phyloP scores from a whole-genome alignment of 192 early-diverging fungal species.

The Backusella australiensis region DNA sequence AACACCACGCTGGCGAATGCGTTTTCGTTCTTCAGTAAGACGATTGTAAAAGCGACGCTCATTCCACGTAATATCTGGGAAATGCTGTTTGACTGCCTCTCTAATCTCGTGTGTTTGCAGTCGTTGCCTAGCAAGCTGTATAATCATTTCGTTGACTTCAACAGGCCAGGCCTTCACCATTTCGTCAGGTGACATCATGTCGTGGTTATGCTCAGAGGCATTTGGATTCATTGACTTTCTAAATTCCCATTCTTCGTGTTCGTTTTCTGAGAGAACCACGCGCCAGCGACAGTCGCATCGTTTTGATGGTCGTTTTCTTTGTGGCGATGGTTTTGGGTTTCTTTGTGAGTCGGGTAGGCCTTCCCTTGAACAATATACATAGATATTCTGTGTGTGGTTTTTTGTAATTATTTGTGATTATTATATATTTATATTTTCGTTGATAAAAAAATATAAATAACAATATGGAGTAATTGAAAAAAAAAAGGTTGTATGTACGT shows the following conservation, averaged over 20 bases:
- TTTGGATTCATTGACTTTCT: constrained; percentile 53
- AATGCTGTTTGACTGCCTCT: constrained; percentile 45
- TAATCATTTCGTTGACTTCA: constrained; percentile 49
- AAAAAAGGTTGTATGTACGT: neutral
- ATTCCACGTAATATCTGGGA: constrained; percentile 55
- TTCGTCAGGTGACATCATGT: constrained; percentile 50
- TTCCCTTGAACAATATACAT: constrained; percentile 61
- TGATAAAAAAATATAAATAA: neutral
- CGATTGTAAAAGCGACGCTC: constrained; percentile 62
- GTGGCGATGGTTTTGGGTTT: constrained; percentile 48
- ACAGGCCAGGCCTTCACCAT: constrained; percentile 56
- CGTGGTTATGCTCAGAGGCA: constrained; percentile 54
- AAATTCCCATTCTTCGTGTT: constrained; percentile 51
- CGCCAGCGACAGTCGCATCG: constrained; percentile 62
- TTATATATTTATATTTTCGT: neutral
- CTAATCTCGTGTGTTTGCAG: constrained; percentile 45
- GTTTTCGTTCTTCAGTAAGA: constrained; percentile 55
- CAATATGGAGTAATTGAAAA: neutral
- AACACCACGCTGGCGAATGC: constrained; percentile 47
- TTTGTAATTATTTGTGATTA: neutral
- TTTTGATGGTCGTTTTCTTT: constrained; percentile 53
- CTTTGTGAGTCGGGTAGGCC: constrained; percentile 54
- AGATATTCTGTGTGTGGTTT: constrained; percentile 46
- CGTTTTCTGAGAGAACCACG: constrained; percentile 55
- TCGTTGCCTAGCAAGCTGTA: constrained; percentile 46